Base-by-base conservation (phyloP, 345 rosid genomes). In the Rhizophora apiculata region DNA sequence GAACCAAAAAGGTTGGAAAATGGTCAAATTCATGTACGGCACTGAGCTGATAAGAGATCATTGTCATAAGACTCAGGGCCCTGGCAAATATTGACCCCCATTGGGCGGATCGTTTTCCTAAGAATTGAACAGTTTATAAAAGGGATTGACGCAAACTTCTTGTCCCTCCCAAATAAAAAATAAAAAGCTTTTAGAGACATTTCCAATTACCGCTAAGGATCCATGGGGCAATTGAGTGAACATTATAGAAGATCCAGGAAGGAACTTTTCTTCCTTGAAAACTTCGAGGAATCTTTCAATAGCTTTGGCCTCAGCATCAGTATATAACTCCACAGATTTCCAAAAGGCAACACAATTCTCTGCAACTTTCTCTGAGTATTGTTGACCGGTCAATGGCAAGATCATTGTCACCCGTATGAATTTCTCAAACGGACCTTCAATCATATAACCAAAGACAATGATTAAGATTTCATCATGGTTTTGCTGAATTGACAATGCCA, bases 201-300 rank as follows among this genome's bases (percentile, higher is more conserved):
- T 54, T 31, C 4, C 60, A 68, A 78, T 75, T 49, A 91, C 97
- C 16, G 87, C 83, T 31, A 89, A 52, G 8, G 94, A 81, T 69
- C 94, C 93, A 1, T 34, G 1, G 20, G 84, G 78, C 19, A 81
- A 81, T 31, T 71, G 81, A 4, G 94, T 87, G 69, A 89, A 91
- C 61, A 89, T 87, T 27, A 89, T 88, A 30, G 97, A 93, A n/a
- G 92, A 30, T 34, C 87, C 94, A 0, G 92, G 93, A 6, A 87
- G 85, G 71, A 91, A 91, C 1, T 39, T 75, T 60, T 91, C 72
- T 5, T 87, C 79, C 76, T 83, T 84, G 87, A 93, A 91, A 57
- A 81, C 62, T 66, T 85, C 69, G 9, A 65, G 26, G 58, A 93
- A 88, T 24, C 74, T 81, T 66, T 89, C 87, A 30, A 87, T 81